phyloP scores from a whole-genome alignment of 1,139 yeast genomes.

The Pichia sp. region DNA sequence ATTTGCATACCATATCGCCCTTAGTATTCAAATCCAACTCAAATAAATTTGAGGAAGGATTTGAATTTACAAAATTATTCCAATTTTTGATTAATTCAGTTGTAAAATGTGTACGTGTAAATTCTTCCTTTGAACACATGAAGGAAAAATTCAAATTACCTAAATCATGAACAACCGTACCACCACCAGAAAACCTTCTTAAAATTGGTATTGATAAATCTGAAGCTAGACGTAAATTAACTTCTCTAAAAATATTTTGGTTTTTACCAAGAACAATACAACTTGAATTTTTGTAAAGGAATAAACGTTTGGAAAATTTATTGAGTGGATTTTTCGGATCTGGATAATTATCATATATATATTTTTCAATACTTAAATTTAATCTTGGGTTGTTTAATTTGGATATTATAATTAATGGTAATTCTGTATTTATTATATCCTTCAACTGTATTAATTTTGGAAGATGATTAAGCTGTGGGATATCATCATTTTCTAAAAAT shows the following conservation, averaged over 20 bases:
- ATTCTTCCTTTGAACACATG: slow-evolving; percentile 57
- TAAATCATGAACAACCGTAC: slow-evolving; percentile 92
- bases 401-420: slow-evolving; percentile 36
- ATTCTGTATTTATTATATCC: slow-evolving; percentile 27
- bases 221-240: slow-evolving; percentile 55
- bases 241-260: slow-evolving; percentile 91
- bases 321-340: slow-evolving; percentile 21
- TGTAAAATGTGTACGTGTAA: slow-evolving; percentile 61
- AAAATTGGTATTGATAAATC: slow-evolving; percentile 58
- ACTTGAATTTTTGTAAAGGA: slow-evolving; percentile 71
- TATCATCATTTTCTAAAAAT: slow-evolving; percentile 12
- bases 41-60: slow-evolving; percentile 18
- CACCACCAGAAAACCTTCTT: slow-evolving; percentile 88
- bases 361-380: slow-evolving; percentile 81
- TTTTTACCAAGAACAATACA: slow-evolving; percentile 95
- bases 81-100: slow-evolving; percentile 46
- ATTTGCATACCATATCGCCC: slow-evolving; percentile 65
- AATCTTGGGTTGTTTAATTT: slow-evolving; percentile 54
- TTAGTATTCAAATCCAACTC: slow-evolving; percentile 52
- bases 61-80: slow-evolving; percentile 29
- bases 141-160: slow-evolving; percentile 87
- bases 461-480: slow-evolving; percentile 4
- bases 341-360: slow-evolving; percentile 63
- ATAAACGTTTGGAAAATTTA: slow-evolving; percentile 40
- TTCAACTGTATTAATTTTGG: slow-evolving; percentile 21